Base-by-base conservation (phyloP, 345 rosid genomes). In the Gossypium arboreum region DNA sequence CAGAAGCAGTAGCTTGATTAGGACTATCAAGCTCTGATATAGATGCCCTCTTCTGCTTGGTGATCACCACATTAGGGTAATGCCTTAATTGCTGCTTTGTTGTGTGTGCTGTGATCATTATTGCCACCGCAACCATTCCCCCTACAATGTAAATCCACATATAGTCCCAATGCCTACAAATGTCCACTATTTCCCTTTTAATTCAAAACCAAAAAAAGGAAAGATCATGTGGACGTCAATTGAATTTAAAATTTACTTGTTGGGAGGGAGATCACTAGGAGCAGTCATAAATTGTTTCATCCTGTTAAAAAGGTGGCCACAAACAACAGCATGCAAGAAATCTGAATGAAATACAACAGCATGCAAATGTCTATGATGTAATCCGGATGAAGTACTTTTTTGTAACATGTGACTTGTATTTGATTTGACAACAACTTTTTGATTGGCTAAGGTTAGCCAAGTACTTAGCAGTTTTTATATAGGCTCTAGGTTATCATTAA, bases 21-120 rank as follows among this genome's bases (percentile, higher is more conserved):
- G 92, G 92, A 27, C 79, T 70, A 45, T 88, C 89, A 3, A 83
- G 83, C 71, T 90, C 89, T 0, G 82, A 73, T 3, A 90, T 44
- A 4, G 81, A 79, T 0, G 58, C 84, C 83, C 94, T 88, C 71
- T 81, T 84, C 47, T 83, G 85, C 84, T 90, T 90, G 71, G 55
- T 73, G 10, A 88, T 44, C 47, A 76, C 67, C 39, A 88, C 86
- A 1, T 51, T 68, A 0, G 94, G 94, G 52, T 74, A 39, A 77
- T 85, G 84, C 72, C 61, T 9, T 20, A 90, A 78, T 66, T 90
- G 91, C 59, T 86, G 88, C 68, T 86, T 85, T 22, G 59, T 58
- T 11, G 84, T 84, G 75, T 86, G 90, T 13, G 75, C 60, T 12
- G 68, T 90, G 18, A 88, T 78, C 2, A 62, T 56, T 6, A 83